Base-by-base conservation (phyloP, 768 basidiomycete genomes). In the Boletales sp. region DNA sequence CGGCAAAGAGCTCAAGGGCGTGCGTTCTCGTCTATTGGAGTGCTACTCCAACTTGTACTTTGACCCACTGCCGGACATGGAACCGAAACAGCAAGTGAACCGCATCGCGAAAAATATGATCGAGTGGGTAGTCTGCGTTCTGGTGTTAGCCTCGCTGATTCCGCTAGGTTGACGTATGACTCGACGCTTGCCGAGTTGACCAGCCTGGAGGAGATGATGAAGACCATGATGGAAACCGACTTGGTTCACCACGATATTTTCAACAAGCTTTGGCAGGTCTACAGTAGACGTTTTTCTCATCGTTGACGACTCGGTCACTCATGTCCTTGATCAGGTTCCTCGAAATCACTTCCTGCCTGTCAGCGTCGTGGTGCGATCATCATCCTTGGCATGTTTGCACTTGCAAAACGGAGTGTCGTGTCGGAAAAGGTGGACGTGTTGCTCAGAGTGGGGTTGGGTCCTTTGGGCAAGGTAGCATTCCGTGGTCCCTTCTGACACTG, bases 61-160 rank as follows among this genome's bases (percentile, higher is more conserved):
- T 59, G 92, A 97, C 48, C 80, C 87, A 4, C 59, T 91, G 2
- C 75, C 81, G 1, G 86, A 82, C 64, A 70, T 89, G 56, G 78
- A 85, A 11, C 78, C 89, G 1, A 93, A 94, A 68, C 84, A 84
- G 41, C 90, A 97, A 65, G 81, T 97, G 51, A 94, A 85, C 58
- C 76, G 94, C 13, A 97, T 99, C 38, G 82, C 95, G 7, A 94
- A 92, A 74, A 97, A 98, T 64, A 89, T 99, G 82, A 90, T 99
- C 41, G 90, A 97, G 97, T 97, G 48, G 30, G 84, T 69, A 21
- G 32, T 29, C 1, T 24, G 24, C 4, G 8, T 31, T 8, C 30
- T 4, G 13, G 27, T 40, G 11, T 35, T 4, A 36, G 36, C 24
- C 51, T 29, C 40, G 31, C 39, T 36, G 52, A 45, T 35, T 47